Evolutionary conservation across 441 rosid species (phyloP).

Genomic region (Erodium texanum): DNA sequence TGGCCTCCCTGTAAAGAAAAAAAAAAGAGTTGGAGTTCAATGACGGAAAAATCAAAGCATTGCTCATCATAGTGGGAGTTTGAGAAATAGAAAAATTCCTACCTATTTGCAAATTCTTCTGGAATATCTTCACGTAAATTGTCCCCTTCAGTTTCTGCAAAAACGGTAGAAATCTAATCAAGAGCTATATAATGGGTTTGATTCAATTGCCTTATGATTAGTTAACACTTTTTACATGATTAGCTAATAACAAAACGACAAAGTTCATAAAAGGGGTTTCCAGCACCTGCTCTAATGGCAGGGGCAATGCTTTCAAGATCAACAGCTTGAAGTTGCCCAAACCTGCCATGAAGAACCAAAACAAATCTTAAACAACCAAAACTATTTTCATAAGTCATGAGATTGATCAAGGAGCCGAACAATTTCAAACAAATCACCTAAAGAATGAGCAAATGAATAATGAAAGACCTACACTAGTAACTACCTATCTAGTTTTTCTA

Average conservation of each 20-base stretch:
- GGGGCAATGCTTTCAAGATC: slow-evolving; percentile 70
- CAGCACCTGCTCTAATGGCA: slow-evolving; percentile 74
- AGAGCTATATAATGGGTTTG: background rate
- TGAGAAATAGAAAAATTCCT: slow-evolving; percentile 15
- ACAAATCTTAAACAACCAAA: background rate
- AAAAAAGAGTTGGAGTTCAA: background rate
- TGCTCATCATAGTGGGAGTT: background rate
- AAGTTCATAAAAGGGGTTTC: slow-evolving; percentile 2
- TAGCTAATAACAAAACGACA: background rate
- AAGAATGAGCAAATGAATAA: background rate
- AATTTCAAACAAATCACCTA: background rate
- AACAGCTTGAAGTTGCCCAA: slow-evolving; percentile 83
- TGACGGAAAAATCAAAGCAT: background rate
- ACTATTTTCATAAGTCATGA: background rate
- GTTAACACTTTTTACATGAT: background rate
- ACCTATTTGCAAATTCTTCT: slow-evolving; percentile 56
- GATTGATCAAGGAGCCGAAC: background rate
- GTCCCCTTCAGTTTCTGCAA: slow-evolving; percentile 47
- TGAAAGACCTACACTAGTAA: background rate
- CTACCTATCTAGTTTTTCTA: background rate
- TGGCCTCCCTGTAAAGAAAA: slow-evolving; percentile 37
- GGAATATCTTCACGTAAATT: slow-evolving; percentile 63
- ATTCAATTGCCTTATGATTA: background rate
- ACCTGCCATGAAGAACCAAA: slow-evolving; percentile 38
- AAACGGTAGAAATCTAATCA: slow-evolving; percentile 12